Conservation (phyloP, 2,329 filamentous ascomycete species). For the Hypoxylon sp. region DNA sequence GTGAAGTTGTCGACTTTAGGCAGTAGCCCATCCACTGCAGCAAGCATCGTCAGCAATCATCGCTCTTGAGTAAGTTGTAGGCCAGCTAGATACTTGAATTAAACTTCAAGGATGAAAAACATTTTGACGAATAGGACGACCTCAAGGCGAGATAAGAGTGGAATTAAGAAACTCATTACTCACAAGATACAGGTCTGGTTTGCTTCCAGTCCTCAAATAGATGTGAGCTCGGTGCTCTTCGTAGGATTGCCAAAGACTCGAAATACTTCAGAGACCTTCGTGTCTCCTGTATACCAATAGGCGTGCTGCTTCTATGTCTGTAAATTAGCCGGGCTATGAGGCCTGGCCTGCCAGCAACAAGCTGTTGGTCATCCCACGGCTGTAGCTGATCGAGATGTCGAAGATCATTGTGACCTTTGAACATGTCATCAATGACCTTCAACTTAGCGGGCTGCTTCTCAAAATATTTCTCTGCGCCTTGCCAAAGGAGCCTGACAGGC, state of each 20-base stretch:
- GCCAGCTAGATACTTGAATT: background rate
- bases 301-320: conserved; percentile 1
- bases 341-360: conserved; percentile 45
- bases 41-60: conserved; percentile 13
- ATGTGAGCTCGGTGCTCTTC: conserved; percentile 49
- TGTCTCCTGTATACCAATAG: conserved; percentile 42
- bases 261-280: conserved; percentile 48
- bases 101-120: background rate
- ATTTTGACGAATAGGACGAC: background rate
- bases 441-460: conserved; percentile 5
- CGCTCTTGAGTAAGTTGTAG: background rate
- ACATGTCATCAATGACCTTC: conserved; percentile 9
- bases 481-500: conserved; percentile 48
- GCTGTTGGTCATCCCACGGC: conserved; percentile 33
- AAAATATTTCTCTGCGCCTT: conserved; percentile 38
- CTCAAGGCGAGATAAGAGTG: background rate
- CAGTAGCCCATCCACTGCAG: conserved; percentile 48
- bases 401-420: conserved; percentile 23
- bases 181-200: conserved; percentile 31
- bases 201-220: conserved; percentile 45
- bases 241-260: conserved; percentile 50
- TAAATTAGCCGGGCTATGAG: conserved; percentile 44
- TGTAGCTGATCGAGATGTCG: conserved; percentile 25
- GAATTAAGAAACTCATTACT: conserved; percentile 4
- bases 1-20: conserved; percentile 49